Base-by-base conservation (phyloP, 2,329 filamentous ascomycete species). In the Cyphellophora europaea region DNA sequence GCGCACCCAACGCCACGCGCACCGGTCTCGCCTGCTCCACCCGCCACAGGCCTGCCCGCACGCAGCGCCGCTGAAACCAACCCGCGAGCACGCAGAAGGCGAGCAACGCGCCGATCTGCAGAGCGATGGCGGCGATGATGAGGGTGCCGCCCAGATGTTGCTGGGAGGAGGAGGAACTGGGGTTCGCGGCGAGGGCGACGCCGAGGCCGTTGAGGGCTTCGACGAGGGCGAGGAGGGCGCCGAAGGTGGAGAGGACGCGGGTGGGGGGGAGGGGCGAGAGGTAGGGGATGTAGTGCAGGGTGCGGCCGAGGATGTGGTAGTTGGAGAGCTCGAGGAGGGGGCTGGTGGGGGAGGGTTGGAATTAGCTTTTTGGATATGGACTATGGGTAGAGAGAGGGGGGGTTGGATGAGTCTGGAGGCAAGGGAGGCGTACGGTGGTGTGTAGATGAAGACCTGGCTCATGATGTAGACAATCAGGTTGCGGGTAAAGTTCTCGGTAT, bases 281-380 rank as follows among this genome's bases (percentile, higher is more conserved):
- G 49, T 77, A 72, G 0, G 74, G 74, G 3, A 75, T 62, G 53
- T 79, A 81, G 52, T 71, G 72, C 13, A 80, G 61, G 10, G 76
- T 61, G 3, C 74, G 67, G 2, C 69, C 69, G 15, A 80, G 66
- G 36, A 77, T 66, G n/a, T n/a, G n/a, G n/a, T n/a, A n/a, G n/a
- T n/a, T n/a, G n/a, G n/a, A n/a, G n/a, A n/a, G n/a, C n/a, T n/a
- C n/a, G n/a, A n/a, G n/a, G n/a, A n/a, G n/a, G n/a, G n/a, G n/a
- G n/a, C n/a, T n/a, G n/a, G n/a, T n/a, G n/a, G n/a, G n/a, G n/a
- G n/a, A n/a, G n/a, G n/a, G n/a, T n/a, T n/a, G n/a, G n/a, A n/a
- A n/a, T n/a, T n/a, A n/a, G n/a, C n/a, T n/a, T n/a, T n/a, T n/a
- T n/a, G n/a, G n/a, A n/a, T n/a, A n/a, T n/a, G 45, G 75, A 67